Evolutionary conservation across 108 stramenopile species (phyloP).

Genomic region (Craspedostauros australis): DNA sequence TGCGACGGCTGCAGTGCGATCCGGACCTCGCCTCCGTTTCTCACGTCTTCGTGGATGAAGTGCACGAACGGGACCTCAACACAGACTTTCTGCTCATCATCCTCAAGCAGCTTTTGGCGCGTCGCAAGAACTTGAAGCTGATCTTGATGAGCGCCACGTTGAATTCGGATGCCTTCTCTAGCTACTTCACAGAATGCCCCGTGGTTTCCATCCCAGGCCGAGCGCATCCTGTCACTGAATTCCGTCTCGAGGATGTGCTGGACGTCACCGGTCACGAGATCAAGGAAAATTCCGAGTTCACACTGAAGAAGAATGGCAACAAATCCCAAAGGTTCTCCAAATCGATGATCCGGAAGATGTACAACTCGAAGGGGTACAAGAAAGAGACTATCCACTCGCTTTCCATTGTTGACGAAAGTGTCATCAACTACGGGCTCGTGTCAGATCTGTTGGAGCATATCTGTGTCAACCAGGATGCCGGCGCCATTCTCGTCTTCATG

Average conservation of each 20-base stretch:
- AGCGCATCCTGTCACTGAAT: conserved; percentile 71
- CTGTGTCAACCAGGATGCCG: conserved; percentile 46
- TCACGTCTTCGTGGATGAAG: conserved; percentile 85
- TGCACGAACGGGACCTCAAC: conserved; percentile 84
- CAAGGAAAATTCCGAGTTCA: conserved; percentile 43
- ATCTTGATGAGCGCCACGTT: conserved; percentile 92
- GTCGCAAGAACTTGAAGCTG: conserved; percentile 69
- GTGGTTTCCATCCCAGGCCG: conserved; percentile 77
- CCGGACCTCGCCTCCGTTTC: conserved; percentile 58
- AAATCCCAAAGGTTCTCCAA: conserved; percentile 39
- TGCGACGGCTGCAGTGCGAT: conserved; percentile 79
- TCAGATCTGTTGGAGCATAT: conserved; percentile 51
- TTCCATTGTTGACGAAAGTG: conserved; percentile 65
- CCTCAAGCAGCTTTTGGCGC: conserved; percentile 63
- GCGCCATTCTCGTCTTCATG: conserved; percentile 85
- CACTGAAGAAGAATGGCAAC: conserved; percentile 23
- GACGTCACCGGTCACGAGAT: conserved; percentile 56
- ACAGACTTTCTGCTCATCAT: conserved; percentile 90
- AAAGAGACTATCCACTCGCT: conserved; percentile 52
- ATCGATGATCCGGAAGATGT: conserved; percentile 39
- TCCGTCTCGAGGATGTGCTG: conserved; percentile 78
- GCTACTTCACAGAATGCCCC: conserved; percentile 78
- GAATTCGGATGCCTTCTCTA: conserved; percentile 74
- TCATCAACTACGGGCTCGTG: conserved; percentile 71
- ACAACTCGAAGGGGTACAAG: conserved; percentile 53